These are phyloP conservation scores for Fusarium begoniae DNA, from an alignment of 2,329 filamentous ascomycete genomes.

Conservation along the genomic window DNA sequence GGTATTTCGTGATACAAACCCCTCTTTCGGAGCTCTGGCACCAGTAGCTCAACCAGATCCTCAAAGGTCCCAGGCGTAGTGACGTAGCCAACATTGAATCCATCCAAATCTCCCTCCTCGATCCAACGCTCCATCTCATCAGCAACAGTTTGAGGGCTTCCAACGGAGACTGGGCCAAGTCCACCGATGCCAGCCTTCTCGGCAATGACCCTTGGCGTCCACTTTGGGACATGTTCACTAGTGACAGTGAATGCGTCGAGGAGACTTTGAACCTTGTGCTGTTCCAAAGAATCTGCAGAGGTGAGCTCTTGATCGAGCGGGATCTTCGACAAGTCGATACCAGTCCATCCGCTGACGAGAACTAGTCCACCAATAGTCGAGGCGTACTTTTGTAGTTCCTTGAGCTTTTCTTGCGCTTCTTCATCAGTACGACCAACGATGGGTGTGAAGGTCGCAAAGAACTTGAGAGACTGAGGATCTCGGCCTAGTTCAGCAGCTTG, in stretches of 20 bases:
- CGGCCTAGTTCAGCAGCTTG: conserved; percentile 61
- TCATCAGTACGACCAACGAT: conserved; percentile 60
- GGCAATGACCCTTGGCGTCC: conserved; percentile 56
- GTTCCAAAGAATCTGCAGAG: conserved; percentile 62
- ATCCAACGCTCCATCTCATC: conserved; percentile 58
- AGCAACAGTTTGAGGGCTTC: conserved; percentile 53
- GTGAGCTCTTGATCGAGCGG: conserved; percentile 67
- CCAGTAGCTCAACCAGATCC: conserved; percentile 45
- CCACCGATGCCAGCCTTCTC: conserved; percentile 55
- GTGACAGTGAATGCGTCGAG: conserved; percentile 59
- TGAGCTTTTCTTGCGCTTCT: conserved; percentile 62
- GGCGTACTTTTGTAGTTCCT: conserved; percentile 61
- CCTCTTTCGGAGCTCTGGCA: conserved; percentile 43
- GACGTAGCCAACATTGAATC: conserved; percentile 54
- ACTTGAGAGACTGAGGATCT: conserved; percentile 65
- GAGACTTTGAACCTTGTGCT: conserved; percentile 59
- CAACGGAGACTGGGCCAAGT: conserved; percentile 48
- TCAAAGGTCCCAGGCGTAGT: conserved; percentile 52
- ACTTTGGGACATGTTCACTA: conserved; percentile 54
- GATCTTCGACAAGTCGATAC: conserved; percentile 66
- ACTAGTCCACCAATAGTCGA: conserved; percentile 64
- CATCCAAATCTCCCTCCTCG: conserved; percentile 53
- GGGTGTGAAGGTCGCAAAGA: conserved; percentile 62
- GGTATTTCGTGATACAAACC: conserved; percentile 42
- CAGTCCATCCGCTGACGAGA: conserved; percentile 66